Evolutionary conservation across 139 green algal genomes (phyloP), one percentile per base, ranked within the genome.

Genomic region (Haematococcus sp.): DNA sequence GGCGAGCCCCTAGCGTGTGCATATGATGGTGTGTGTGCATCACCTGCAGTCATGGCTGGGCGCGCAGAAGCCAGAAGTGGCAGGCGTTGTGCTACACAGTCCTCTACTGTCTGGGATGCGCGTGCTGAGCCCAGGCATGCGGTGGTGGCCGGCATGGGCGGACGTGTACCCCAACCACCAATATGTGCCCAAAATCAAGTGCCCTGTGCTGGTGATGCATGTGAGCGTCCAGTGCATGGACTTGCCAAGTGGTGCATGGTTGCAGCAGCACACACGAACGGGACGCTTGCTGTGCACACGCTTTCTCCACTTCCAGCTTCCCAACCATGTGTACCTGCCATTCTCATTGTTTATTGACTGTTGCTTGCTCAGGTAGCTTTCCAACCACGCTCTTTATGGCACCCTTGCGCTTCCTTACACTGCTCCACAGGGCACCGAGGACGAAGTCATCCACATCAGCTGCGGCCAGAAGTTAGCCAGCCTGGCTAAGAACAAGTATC

Each of bases 101-200:
- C 90, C 94, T 2, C 85, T 98, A 44, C 71, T 95, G 20, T 95
- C 88, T 31, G 93, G 94, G 33, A 85, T 98, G 71, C 84, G 94
- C 2, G 92, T 97, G 40, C 77, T 98, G 40, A 91, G 93, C 54
- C 92, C 93, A 0, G 82, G 76, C 25, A 77, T 94, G 52, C 86
- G 76, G 43, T 85, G 80, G 34, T 96, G 92, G 84, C 93, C 90
- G 0, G 25, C 75, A 11, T 92, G 78, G 70, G 56, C 79, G 2
- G 93, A 97, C 76, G 88, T 97, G n/a, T 97, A 88, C 77, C 86
- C 88, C 20, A 97, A 97, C 79, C 78, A 89, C 74, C 73, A 84
- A 44, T 73, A 91, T 33, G 83, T 93, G 40, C 80, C 88, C 31
- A 84, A 86, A 31, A 86, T 95, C 16, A 70, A 87, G 46, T 70